Evolutionary conservation across 148 eudicot species (phyloP).

Genomic region (Polygonum aviculare): DNA sequence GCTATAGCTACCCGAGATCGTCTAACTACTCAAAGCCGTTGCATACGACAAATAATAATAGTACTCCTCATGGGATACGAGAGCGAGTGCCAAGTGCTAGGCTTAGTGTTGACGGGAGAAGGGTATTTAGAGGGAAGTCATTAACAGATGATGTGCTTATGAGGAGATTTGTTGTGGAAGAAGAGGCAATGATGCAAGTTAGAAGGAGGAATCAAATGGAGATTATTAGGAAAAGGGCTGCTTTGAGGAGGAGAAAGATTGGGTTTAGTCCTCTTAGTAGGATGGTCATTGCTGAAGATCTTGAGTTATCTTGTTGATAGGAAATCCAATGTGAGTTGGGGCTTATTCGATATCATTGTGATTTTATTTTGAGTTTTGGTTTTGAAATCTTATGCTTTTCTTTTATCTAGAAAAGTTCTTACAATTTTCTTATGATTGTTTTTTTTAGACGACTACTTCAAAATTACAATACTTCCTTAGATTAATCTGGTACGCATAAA

Average conservation of each 20-base stretch:
- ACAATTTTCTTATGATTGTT: neutral
- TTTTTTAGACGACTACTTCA: too few species aligned
- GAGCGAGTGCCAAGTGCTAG: slow-evolving; percentile 40
- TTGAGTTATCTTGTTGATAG: neutral
- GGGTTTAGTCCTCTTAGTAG: slow-evolving; percentile 84
- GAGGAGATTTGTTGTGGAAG: slow-evolving; percentile 89
- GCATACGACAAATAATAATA: neutral
- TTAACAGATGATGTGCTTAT: slow-evolving; percentile 73
- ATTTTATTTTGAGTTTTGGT: neutral
- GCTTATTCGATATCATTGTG: neutral
- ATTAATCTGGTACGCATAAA: too few species aligned
- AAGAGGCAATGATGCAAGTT: slow-evolving; percentile 81
- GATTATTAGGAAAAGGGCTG: slow-evolving; percentile 56
- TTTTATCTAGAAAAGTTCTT: neutral
- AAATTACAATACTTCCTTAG: too few species aligned
- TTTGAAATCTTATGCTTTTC: neutral
- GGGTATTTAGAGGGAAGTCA: slow-evolving; percentile 78
- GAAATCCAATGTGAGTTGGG: neutral
- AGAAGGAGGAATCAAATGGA: slow-evolving; percentile 76
- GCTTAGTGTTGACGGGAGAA: slow-evolving; percentile 54
- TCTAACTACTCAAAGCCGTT: slow-evolving; percentile 35
- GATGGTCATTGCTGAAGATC: slow-evolving; percentile 59
- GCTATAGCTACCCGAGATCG: slow-evolving; percentile 70
- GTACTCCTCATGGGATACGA: slow-evolving; percentile 17
- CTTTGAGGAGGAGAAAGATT: slow-evolving; percentile 55